Evolutionary conservation across 352 stramenopile genomes (phyloP).

Genomic region (Achlya hypogyna): DNA sequence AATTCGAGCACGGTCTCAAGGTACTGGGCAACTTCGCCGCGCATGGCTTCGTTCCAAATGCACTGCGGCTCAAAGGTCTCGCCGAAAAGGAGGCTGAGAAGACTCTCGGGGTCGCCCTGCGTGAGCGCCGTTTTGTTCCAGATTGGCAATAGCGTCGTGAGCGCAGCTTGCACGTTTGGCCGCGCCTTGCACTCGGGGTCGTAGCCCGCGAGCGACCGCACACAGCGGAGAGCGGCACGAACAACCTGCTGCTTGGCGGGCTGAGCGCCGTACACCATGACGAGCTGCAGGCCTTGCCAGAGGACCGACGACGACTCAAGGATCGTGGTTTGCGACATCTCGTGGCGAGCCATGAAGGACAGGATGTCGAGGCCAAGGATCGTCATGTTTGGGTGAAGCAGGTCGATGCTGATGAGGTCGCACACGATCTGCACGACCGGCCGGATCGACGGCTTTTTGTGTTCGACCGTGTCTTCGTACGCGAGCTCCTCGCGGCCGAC

Average conservation of each 20-base stretch:
- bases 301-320: background rate
- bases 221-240: slow-evolving; percentile 2
- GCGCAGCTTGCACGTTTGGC: background rate
- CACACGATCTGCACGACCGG: slow-evolving; percentile 7
- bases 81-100: background rate
- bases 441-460: slow-evolving; percentile 6
- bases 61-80: slow-evolving; percentile 6
- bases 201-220: slow-evolving; percentile 1
- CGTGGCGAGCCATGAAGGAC: slow-evolving; percentile 8
- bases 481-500: slow-evolving; percentile 11
- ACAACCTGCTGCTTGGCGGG: slow-evolving; percentile 14
- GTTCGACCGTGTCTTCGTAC: background rate
- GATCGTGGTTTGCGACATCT: background rate
- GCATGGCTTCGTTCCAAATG: slow-evolving; percentile 15
- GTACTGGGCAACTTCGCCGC: slow-evolving; percentile 5
- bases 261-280: background rate
- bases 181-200: background rate
- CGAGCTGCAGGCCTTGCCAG: slow-evolving; percentile 5
- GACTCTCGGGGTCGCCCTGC: background rate
- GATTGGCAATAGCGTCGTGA: slow-evolving; percentile 5
- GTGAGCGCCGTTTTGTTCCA: background rate
- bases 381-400: slow-evolving; percentile 7
- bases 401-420: background rate
- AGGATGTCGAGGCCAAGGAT: slow-evolving; percentile 14
- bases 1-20: slow-evolving; percentile 13